Conservation (phyloP, 441 rosid genomes). For the Adansonia rubrostipa region DNA sequence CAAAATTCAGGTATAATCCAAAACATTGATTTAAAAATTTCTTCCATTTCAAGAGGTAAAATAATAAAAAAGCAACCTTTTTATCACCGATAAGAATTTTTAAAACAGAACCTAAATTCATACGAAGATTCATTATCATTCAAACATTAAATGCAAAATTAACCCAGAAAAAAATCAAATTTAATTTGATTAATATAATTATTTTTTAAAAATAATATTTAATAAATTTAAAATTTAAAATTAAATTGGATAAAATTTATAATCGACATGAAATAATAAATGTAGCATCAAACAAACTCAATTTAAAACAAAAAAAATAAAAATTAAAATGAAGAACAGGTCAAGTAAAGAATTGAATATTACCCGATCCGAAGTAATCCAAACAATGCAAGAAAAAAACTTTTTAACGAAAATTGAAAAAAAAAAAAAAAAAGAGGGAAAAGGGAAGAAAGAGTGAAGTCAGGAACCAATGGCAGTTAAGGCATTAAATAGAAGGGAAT, state of each 20-base stretch:
- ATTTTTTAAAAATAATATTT: too few species aligned
- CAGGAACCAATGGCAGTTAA: not conserved
- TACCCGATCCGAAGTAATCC: constrained; percentile 5
- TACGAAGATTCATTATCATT: not conserved
- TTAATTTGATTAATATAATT: too few species aligned
- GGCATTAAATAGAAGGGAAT: not conserved
- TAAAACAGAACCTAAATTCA: too few species aligned
- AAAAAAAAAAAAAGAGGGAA: not conserved
- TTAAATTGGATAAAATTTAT: too few species aligned
- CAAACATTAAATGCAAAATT: not conserved
- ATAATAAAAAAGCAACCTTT: not conserved
- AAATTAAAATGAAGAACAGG: not conserved
- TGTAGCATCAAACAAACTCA: not conserved
- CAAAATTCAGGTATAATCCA: not conserved
- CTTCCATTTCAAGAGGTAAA: not conserved
- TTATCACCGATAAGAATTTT: too few species aligned
- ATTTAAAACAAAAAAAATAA: not conserved
- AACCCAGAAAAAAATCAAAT: too few species aligned
- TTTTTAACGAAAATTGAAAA: not conserved
- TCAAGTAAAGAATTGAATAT: constrained; percentile 25
- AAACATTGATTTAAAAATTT: not conserved
- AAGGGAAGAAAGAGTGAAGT: not conserved
- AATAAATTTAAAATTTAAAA: too few species aligned
- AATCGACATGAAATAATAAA: constrained; percentile 2
- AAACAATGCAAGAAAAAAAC: not conserved